phyloP scores from a whole-genome alignment of 805 yeast species.

The Starmerella apicola region DNA sequence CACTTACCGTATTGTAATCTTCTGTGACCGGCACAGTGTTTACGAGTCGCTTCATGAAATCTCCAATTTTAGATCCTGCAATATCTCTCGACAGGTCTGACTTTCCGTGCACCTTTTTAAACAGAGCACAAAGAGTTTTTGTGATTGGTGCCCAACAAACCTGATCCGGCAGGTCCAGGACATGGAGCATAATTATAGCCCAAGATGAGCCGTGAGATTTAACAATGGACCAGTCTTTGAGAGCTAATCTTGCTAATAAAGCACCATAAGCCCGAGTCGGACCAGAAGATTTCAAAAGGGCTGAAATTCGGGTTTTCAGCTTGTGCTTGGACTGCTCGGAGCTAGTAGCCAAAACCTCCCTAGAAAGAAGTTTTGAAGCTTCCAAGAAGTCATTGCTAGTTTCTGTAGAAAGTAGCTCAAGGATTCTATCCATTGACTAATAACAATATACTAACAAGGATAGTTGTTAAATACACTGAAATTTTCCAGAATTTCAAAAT shows the following conservation, averaged over 20 bases:
- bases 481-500: no score
- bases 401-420: conserved; percentile 11
- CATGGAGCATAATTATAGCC: conserved; percentile 29
- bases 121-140: conserved; percentile 21
- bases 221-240: conserved; percentile 24
- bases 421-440: conserved; percentile 14
- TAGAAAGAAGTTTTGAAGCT: conserved; percentile 6
- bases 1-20: conserved; percentile 3
- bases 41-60: conserved; percentile 35
- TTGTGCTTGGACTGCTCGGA: conserved; percentile 22
- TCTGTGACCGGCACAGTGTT: conserved; percentile 8
- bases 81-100: conserved; percentile 75
- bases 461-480: no score
- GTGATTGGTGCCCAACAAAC: conserved; percentile 25
- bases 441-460: no score
- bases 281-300: conserved; percentile 29
- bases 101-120: conserved; percentile 43
- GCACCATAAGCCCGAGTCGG: conserved; percentile 31
- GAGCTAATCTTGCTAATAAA: conserved; percentile 24
- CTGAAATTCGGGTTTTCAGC: conserved; percentile 24
- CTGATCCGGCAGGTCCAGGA: conserved; percentile 28
- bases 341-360: conserved; percentile 3
- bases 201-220: conserved; percentile 31
- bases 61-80: conserved; percentile 64
- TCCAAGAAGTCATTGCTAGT: neutral